A percentile compares a stretch with the other conserved stretches of the same genome.
Conservation (phyloP, 1,139 yeast genomes). For the Petasospora rhodanensis region DNA sequence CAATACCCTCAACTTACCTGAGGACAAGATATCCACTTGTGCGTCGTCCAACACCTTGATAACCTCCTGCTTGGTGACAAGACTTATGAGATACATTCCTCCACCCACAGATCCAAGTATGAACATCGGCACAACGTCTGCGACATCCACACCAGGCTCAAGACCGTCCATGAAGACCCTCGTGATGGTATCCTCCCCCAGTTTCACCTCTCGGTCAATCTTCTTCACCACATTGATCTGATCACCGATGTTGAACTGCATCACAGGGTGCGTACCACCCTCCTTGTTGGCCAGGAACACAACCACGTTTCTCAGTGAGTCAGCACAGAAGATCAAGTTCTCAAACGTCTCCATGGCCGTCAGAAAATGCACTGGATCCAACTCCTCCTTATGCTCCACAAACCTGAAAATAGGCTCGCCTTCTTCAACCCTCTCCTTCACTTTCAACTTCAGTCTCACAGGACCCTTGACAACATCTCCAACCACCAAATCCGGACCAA, state of each 20-base stretch:
- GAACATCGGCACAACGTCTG: conserved; percentile 19
- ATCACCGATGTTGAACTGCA: conserved; percentile 19
- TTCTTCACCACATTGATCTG: conserved; percentile 21
- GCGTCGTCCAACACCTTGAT: conserved; percentile 5
- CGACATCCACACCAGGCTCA: conserved; percentile 5
- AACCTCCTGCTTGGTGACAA: conserved; percentile 7
- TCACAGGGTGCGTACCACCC: conserved; percentile 2
- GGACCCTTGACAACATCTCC: conserved; percentile 20
- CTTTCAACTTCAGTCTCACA: conserved; percentile 12
- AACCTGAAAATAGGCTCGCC: conserved; percentile 15
- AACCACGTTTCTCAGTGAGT: conserved; percentile 15
- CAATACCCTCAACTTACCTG: conserved; percentile 4
- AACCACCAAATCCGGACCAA: conserved; percentile 19
- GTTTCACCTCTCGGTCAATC: neutral
- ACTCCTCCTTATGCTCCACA: conserved; percentile 4
- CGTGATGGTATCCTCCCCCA: neutral
- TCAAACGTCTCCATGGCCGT: conserved; percentile 15
- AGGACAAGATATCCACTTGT: conserved; percentile 1
- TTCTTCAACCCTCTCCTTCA: conserved; percentile 9
- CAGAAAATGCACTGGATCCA: conserved; percentile 10
- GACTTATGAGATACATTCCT: conserved; percentile 19
- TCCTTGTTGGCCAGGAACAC: conserved; percentile 3
- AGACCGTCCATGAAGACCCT: conserved; percentile 3
- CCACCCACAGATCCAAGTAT: conserved; percentile 26
- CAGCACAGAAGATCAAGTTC: conserved; percentile 11